A percentile compares a stretch with the other conserved stretches of the same genome.
These are phyloP conservation scores for Neurospora tetraspora DNA, from an alignment of 495 filamentous ascomycete species.

Conservation along the genomic window DNA sequence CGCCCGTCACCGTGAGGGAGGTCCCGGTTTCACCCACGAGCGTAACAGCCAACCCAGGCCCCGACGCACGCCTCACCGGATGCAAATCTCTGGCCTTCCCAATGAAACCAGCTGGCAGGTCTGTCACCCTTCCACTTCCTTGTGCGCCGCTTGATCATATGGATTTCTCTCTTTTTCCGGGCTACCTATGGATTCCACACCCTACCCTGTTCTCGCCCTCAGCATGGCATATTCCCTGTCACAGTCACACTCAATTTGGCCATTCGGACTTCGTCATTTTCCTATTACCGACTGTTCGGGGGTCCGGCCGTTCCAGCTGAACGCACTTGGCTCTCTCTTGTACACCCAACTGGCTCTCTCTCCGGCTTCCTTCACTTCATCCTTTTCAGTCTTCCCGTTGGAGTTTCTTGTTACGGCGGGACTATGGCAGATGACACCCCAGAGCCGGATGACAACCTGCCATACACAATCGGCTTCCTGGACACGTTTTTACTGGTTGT, in stretches of 20 bases:
- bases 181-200: background rate
- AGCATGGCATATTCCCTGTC: background rate
- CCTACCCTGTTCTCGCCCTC: background rate
- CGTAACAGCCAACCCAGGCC: conserved; percentile 78
- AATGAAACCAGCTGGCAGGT: conserved; percentile 99
- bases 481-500: conserved; percentile 35
- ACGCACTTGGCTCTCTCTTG: background rate
- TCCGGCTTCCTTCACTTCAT: background rate
- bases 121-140: conserved; percentile 61
- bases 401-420: conserved; percentile 10
- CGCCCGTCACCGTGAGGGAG: conserved; percentile 69
- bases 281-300: background rate
- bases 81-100: conserved; percentile 95
- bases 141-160: conserved; percentile 31
- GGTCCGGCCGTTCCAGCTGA: background rate
- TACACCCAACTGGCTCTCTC: background rate
- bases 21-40: conserved; percentile 51
- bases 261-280: background rate
- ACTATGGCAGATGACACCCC: background rate
- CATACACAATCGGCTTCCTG: conserved; percentile 25
- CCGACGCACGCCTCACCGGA: conserved; percentile 86
- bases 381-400: conserved; percentile 15
- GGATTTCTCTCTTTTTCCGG: conserved; percentile 17
- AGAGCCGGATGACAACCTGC: conserved; percentile 6
- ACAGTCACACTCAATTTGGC: background rate